These are phyloP conservation scores for Beta corolliflora DNA, from an alignment of 179 eudicot species.

Conservation along the genomic window DNA sequence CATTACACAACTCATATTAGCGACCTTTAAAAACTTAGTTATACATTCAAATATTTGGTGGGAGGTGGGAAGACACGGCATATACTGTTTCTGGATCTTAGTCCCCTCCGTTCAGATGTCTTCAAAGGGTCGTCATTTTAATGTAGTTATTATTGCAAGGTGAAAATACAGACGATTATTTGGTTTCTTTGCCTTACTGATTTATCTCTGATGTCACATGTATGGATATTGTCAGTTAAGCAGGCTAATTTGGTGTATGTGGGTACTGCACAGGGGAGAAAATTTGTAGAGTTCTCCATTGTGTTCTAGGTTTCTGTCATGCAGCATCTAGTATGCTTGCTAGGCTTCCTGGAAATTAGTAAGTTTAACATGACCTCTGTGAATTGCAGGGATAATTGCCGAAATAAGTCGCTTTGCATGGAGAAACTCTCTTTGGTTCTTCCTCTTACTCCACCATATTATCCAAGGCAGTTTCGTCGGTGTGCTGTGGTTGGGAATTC, in stretches of 20 bases:
- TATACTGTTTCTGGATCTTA: too few relatives aligned
- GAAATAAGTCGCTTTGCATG: conserved; percentile 82
- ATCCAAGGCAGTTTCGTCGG: conserved; percentile 73
- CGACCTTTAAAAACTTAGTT: neutral
- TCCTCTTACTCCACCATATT: conserved; percentile 79
- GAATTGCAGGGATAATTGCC: conserved; percentile 65
- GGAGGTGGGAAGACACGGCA: neutral
- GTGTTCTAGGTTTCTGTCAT: neutral
- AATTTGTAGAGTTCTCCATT: neutral
- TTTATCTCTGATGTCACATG: neutral
- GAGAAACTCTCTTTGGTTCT: conserved; percentile 94
- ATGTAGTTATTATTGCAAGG: neutral
- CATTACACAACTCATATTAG: neutral
- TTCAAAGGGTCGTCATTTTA: neutral
- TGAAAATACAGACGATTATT: neutral
- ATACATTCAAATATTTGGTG: neutral
- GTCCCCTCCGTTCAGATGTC: neutral
- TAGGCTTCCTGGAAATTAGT: neutral
- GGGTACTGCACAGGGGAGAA: neutral
- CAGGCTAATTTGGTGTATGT: neutral
- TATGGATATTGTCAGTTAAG: neutral
- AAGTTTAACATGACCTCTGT: conserved; percentile 17
- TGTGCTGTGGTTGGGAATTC: conserved; percentile 99
- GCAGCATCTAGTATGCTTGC: neutral
- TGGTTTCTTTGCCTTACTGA: neutral